A percentile compares a stretch with the other conserved stretches of the same genome.
Evolutionary conservation across 2,329 filamentous ascomycete genomes (phyloP).

Genomic region (Colletotrichum liaoningense): DNA sequence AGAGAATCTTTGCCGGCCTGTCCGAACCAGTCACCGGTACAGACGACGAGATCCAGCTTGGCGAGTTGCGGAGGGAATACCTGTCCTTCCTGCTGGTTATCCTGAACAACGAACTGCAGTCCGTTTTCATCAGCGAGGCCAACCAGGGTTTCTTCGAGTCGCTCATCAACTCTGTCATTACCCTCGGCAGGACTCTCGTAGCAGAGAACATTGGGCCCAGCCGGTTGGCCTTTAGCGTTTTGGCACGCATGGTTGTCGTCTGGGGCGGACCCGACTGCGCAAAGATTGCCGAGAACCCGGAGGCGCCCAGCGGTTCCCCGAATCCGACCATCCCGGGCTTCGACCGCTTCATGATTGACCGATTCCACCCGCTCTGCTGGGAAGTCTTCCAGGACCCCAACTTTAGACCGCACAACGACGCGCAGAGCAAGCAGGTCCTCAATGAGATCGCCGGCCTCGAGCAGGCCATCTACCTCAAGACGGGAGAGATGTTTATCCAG

Average conservation of each 20-base stretch:
- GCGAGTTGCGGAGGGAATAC: conserved; percentile 91
- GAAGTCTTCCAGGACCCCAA: conserved; percentile 81
- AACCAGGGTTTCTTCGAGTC: conserved; percentile 94
- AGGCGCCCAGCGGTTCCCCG: conserved; percentile 61
- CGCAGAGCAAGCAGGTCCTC: conserved; percentile 88
- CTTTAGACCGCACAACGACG: conserved; percentile 84
- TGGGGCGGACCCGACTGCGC: conserved; percentile 91
- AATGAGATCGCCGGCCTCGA: conserved; percentile 89
- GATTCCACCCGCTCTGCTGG: conserved; percentile 93
- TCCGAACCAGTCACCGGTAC: conserved; percentile 88
- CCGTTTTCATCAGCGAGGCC: conserved; percentile 86
- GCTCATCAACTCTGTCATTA: conserved; percentile 86
- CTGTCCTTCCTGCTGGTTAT: conserved; percentile 94
- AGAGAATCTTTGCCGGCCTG: conserved; percentile 88
- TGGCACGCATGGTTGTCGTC: conserved; percentile 83
- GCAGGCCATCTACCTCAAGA: conserved; percentile 91
- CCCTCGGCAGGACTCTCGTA: conserved; percentile 80
- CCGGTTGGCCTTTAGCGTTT: conserved; percentile 82
- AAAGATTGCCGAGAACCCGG: conserved; percentile 64
- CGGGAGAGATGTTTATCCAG: conserved; percentile 82
- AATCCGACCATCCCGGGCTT: conserved; percentile 83
- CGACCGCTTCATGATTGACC: conserved; percentile 87
- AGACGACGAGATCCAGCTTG: conserved; percentile 95
- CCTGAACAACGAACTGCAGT: conserved; percentile 87
- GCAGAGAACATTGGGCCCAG: conserved; percentile 71